phyloP scores from a whole-genome alignment of 495 filamentous ascomycete species.

The Neurospora sublineolata region DNA sequence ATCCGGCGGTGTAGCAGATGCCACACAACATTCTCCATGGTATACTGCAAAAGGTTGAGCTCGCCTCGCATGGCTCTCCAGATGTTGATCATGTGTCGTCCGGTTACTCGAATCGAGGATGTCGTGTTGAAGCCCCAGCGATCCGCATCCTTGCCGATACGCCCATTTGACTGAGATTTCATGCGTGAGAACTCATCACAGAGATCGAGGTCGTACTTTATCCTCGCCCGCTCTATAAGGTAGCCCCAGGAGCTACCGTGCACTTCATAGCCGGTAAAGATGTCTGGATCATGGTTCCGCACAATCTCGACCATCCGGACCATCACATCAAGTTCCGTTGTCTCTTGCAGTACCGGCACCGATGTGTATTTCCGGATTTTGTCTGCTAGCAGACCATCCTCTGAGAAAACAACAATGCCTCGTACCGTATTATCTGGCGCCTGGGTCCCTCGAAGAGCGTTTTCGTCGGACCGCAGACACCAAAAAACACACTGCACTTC shows the following conservation, averaged over 20 bases:
- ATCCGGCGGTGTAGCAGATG: slow-evolving; percentile 85
- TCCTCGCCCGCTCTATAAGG: slow-evolving; percentile 74
- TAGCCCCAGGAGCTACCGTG: slow-evolving; percentile 92
- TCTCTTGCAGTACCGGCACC: slow-evolving; percentile 60
- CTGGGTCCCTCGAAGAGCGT: slow-evolving; percentile 11
- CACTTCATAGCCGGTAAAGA: slow-evolving; percentile 91
- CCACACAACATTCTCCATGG: slow-evolving; percentile 93
- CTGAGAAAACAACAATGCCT: slow-evolving; percentile 57
- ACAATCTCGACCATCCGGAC: slow-evolving; percentile 78
- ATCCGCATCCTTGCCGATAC: slow-evolving; percentile 75
- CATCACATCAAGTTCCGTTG: slow-evolving; percentile 73
- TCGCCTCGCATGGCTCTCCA: slow-evolving; percentile 94
- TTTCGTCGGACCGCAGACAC: slow-evolving; percentile 69
- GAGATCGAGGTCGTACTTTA: slow-evolving; percentile 81
- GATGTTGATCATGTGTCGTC: slow-evolving; percentile 91
- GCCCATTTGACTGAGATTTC: slow-evolving; percentile 67
- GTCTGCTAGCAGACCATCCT: slow-evolving; percentile 42
- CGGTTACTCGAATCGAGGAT: slow-evolving; percentile 76
- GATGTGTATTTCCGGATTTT: slow-evolving; percentile 32
- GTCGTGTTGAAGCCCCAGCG: slow-evolving; percentile 89
- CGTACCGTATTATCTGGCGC: slow-evolving; percentile 27
- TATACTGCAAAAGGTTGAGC: slow-evolving; percentile 82
- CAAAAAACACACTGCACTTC: slow-evolving; percentile 87
- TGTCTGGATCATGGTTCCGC: slow-evolving; percentile 73
- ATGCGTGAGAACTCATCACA: slow-evolving; percentile 85